phyloP scores from a whole-genome alignment of 345 rosid genomes.

The Brassica cretica region DNA sequence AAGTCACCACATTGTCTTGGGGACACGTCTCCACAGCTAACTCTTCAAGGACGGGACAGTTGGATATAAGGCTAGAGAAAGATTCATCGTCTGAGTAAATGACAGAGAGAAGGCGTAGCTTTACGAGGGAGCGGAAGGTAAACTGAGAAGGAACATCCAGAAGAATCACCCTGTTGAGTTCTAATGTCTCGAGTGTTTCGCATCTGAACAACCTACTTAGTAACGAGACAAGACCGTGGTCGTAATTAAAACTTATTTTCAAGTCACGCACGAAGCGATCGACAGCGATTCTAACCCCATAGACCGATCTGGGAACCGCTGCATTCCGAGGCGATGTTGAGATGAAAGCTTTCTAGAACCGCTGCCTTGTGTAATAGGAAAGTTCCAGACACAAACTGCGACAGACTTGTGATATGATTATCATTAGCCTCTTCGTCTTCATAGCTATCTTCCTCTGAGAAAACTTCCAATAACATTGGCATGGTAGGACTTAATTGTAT shows the following conservation, averaged over 20 bases:
- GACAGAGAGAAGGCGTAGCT: background rate
- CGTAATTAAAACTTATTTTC: background rate
- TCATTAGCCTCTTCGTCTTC: no score
- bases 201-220: background rate
- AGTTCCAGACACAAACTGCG: background rate
- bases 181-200: conserved; percentile 13
- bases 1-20: conserved; percentile 2
- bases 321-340: background rate
- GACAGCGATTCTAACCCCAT: conserved; percentile 19
- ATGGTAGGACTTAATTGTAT: no score
- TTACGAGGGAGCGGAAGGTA: background rate
- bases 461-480: no score
- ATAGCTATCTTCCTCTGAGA: no score
- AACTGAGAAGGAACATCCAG: conserved; percentile 12
- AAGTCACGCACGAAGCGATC: conserved; percentile 4
- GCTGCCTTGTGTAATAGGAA: conserved; percentile 1
- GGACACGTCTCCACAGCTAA: background rate
- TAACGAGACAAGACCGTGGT: background rate
- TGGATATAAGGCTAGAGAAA: conserved; percentile 3
- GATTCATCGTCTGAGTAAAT: background rate
- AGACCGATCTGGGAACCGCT: background rate
- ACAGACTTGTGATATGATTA: background rate
- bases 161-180: background rate
- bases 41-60: background rate
- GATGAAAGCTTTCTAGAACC: background rate